Conservation (phyloP, 2,329 filamentous ascomycete species). For the Hypoxylon sp. region DNA sequence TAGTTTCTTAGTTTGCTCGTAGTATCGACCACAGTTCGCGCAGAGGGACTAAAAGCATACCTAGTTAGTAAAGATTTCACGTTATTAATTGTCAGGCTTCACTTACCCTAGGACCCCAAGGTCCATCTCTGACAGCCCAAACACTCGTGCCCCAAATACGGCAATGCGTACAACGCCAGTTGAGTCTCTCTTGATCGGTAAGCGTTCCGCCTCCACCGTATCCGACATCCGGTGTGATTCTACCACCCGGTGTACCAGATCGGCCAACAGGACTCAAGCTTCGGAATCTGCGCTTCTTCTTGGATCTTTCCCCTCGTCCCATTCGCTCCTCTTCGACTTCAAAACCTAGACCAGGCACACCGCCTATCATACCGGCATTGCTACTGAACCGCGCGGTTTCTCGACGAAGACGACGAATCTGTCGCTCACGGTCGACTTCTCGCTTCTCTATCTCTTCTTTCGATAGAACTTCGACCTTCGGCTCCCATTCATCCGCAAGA, state of each 20-base stretch:
- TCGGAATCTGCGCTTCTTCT: conserved; percentile 94
- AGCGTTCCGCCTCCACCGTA: conserved; percentile 79
- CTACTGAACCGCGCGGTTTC: conserved; percentile 95
- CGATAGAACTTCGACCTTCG: conserved; percentile 83
- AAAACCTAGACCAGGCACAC: conserved; percentile 74
- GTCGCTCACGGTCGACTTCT: conserved; percentile 92
- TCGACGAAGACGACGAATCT: conserved; percentile 86
- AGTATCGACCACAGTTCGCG: conserved; percentile 92
- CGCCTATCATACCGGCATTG: conserved; percentile 83
- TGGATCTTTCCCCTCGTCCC: conserved; percentile 91
- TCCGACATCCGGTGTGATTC: conserved; percentile 86
- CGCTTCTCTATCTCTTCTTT: conserved; percentile 99
- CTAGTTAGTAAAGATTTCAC: conserved; percentile 34
- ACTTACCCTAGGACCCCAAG: conserved; percentile 84
- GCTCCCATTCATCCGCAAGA: conserved; percentile 86
- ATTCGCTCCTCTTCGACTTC: conserved; percentile 82
- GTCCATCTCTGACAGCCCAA: conserved; percentile 95
- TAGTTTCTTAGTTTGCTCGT: conserved; percentile 87
- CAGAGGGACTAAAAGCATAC: conserved; percentile 79
- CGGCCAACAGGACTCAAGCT: conserved; percentile 86
- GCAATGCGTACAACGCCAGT: conserved; percentile 92
- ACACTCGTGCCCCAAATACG: conserved; percentile 89
- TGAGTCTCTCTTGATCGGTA: conserved; percentile 81
- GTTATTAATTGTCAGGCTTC: neutral
- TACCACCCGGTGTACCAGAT: conserved; percentile 74